Base-by-base conservation (phyloP, 139 green algal species). In the Marvania coccoides region DNA sequence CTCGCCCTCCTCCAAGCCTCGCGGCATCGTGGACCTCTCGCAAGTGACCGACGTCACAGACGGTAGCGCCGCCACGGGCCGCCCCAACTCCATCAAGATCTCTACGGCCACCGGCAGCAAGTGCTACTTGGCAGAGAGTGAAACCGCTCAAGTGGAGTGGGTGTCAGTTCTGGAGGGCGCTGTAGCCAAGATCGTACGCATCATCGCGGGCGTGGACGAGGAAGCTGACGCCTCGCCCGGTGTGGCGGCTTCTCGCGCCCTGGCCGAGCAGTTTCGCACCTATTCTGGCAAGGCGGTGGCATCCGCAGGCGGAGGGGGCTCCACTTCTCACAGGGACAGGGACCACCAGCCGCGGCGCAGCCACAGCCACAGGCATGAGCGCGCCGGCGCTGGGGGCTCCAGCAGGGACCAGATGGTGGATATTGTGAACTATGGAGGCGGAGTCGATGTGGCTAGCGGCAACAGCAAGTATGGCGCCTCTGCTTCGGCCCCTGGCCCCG, bases 101-200 rank as follows among this genome's bases (percentile, higher is more conserved):
- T 90, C 86, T 53, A 95, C 88, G 37, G 76, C 67, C 28, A 72
- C 30, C 28, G 84, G 84, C 30, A 78, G 77, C 51, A 83, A 92
- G 5, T 83, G 63, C 51, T 96, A 93, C 66, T 56, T 95, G 6
- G 72, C 72, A n/a, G 87, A 92, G 40, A 85, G 63, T 28, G 90
- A 96, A 74, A 96, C 87, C 3, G 85, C 95, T 58, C 74, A 90
- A 58, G 90, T 95, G 29, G 87, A 94, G 75, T 96, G 90, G 90
- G 74, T 93, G 37, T 89, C 78, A 2, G 90, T 86, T 0, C 55
- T 96, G n/a, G 85, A 96, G 55, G 78, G 74, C 3, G 74, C 85
- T 0, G 79, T 93, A 14, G 45, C 53, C 9, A 67, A 65, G 13
- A 92, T 96, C 12, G 69, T 86, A 15, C 83, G 80, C 34, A 54